Conservation (phyloP, 208 protist species). For the Polymyxa betae region DNA sequence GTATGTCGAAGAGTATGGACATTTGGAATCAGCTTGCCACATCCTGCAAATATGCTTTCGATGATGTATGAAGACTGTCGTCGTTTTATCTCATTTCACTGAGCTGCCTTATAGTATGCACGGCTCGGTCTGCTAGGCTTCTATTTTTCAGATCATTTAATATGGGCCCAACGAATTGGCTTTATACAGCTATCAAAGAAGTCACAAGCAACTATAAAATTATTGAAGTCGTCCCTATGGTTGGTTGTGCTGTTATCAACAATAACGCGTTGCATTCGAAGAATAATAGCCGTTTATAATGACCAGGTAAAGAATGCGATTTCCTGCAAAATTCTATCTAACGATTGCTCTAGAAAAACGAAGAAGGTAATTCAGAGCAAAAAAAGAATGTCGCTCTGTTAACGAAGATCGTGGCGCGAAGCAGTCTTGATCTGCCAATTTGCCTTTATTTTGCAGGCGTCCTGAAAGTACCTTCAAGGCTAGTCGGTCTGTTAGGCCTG, state of each 20-base stretch:
- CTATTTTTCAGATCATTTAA: neutral
- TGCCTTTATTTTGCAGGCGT: neutral
- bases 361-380: too few relatives aligned
- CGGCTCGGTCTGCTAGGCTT: neutral
- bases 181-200: neutral
- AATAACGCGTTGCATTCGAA: neutral
- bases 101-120: neutral
- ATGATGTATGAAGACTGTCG: neutral
- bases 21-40: neutral
- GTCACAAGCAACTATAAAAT: neutral
- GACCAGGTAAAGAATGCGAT: too few relatives aligned
- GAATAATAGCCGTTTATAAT: too few relatives aligned
- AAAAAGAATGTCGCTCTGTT: too few relatives aligned
- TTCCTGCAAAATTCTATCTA: too few relatives aligned
- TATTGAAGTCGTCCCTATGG: neutral
- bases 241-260: neutral
- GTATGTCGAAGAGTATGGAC: neutral
- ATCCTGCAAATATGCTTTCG: neutral
- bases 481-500: neutral
- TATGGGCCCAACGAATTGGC: neutral
- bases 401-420: neutral
- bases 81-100: neutral
- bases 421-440: neutral
- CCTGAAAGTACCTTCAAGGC: neutral
- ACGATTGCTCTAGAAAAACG: too few relatives aligned